Evolutionary conservation across 345 rosid genomes (phyloP).

Genomic region (Arabis hirsuta): DNA sequence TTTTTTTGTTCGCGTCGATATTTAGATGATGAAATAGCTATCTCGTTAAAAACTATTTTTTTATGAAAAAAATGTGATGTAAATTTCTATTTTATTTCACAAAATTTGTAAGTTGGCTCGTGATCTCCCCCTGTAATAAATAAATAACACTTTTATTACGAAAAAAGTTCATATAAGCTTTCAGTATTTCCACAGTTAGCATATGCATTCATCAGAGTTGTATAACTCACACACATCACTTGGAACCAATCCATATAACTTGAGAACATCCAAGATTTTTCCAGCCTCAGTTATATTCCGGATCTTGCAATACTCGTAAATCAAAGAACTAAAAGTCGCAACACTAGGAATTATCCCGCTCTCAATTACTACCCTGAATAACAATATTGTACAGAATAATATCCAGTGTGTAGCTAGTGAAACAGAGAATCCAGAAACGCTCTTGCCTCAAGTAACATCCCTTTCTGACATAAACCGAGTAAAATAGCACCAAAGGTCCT

Average conservation of each 20-base stretch:
- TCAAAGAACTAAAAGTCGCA: constrained; percentile 72
- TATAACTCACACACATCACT: constrained; percentile 62
- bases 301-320: constrained; percentile 60
- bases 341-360: constrained; percentile 58
- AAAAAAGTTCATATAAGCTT: constrained; percentile 47
- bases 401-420: constrained; percentile 43
- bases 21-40: too few relatives aligned
- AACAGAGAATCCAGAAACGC: constrained; percentile 55
- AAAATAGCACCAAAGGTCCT: constrained; percentile 54
- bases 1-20: too few relatives aligned
- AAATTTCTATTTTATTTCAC: too few relatives aligned
- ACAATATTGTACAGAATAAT: constrained; percentile 68
- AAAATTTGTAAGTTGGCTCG: too few relatives aligned
- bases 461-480: constrained; percentile 59
- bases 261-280: constrained; percentile 51
- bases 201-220: constrained; percentile 75
- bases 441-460: constrained; percentile 63
- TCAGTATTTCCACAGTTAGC: constrained; percentile 54
- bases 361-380: constrained; percentile 48
- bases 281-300: constrained; percentile 52
- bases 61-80: too few relatives aligned
- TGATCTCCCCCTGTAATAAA: too few relatives aligned
- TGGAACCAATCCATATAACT: constrained; percentile 57
- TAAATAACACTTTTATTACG: too few relatives aligned
- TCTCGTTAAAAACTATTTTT: too few relatives aligned